These are phyloP conservation scores for Artemisia princeps DNA, from an alignment of 140 eudicot genomes.

Conservation along the genomic window DNA sequence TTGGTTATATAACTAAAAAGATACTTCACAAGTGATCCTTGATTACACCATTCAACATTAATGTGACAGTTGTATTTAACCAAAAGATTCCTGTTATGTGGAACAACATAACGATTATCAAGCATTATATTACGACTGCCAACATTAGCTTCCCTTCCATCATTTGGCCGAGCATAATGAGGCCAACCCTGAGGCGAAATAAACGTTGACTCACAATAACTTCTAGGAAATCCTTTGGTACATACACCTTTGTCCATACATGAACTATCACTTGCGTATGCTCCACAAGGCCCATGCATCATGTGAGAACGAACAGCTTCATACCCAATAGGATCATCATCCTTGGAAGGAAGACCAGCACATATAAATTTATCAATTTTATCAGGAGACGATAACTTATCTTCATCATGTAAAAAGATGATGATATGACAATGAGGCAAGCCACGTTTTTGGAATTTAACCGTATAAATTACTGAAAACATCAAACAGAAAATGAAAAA, in stretches of 20 bases:
- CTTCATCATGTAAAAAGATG: too few relatives aligned
- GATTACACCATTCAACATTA: background rate
- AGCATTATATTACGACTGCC: background rate
- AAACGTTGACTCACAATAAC: background rate
- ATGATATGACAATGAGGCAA: too few relatives aligned
- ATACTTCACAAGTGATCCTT: background rate
- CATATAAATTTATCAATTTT: too few relatives aligned
- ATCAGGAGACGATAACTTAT: too few relatives aligned
- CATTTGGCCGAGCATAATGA: background rate
- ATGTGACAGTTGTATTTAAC: background rate
- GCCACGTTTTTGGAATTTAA: too few relatives aligned
- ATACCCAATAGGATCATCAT: too few relatives aligned
- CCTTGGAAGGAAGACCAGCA: too few relatives aligned
- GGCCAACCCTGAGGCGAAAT: background rate
- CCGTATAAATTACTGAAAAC: too few relatives aligned
- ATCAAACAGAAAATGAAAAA: too few relatives aligned
- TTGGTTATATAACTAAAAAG: too few relatives aligned
- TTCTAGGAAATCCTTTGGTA: background rate
- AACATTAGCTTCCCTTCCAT: background rate
- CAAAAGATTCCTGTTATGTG: background rate
- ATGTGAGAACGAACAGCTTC: too few relatives aligned
- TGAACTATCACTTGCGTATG: background rate
- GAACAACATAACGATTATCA: background rate
- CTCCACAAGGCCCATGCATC: too few relatives aligned
- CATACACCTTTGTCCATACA: background rate